phyloP scores from a whole-genome alignment of 2,329 filamentous ascomycete species.

The Exophiala xenobiotica region DNA sequence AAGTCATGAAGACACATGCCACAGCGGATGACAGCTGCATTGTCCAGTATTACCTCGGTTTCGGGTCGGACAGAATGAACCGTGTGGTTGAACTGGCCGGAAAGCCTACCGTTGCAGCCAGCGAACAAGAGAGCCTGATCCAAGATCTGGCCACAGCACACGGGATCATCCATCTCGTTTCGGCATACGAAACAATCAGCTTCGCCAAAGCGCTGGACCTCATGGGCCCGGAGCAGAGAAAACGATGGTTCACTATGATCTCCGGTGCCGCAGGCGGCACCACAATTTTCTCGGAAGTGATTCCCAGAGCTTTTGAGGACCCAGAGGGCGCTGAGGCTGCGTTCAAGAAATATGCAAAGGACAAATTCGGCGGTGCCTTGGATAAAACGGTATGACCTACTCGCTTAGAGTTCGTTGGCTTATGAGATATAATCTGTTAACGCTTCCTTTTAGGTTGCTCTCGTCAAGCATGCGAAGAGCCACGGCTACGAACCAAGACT shows the following conservation, averaged over 20 bases:
- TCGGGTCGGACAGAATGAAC: slow-evolving; percentile 19
- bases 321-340: slow-evolving; percentile 23
- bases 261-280: slow-evolving; percentile 29
- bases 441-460: not conserved
- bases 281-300: slow-evolving; percentile 30
- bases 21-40: slow-evolving; percentile 29
- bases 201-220: slow-evolving; percentile 29
- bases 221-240: slow-evolving; percentile 24
- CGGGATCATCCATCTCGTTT: slow-evolving; percentile 25
- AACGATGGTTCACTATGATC: slow-evolving; percentile 30
- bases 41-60: slow-evolving; percentile 29
- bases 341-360: slow-evolving; percentile 28
- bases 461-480: slow-evolving; percentile 20
- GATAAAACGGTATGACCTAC: slow-evolving; percentile 12
- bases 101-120: slow-evolving; percentile 10
- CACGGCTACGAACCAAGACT: slow-evolving; percentile 23
- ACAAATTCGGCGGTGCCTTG: slow-evolving; percentile 17
- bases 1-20: slow-evolving; percentile 29
- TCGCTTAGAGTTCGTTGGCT: no score
- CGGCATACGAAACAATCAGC: slow-evolving; percentile 28
- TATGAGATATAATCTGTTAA: no score
- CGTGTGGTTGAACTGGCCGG: slow-evolving; percentile 24
- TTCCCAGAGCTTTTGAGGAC: slow-evolving; percentile 25
- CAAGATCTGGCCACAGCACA: slow-evolving; percentile 24
- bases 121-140: slow-evolving; percentile 13